Evolutionary conservation across 345 rosid species (phyloP), one percentile per base, ranked within the genome.

Genomic region (Citrus sp.): DNA sequence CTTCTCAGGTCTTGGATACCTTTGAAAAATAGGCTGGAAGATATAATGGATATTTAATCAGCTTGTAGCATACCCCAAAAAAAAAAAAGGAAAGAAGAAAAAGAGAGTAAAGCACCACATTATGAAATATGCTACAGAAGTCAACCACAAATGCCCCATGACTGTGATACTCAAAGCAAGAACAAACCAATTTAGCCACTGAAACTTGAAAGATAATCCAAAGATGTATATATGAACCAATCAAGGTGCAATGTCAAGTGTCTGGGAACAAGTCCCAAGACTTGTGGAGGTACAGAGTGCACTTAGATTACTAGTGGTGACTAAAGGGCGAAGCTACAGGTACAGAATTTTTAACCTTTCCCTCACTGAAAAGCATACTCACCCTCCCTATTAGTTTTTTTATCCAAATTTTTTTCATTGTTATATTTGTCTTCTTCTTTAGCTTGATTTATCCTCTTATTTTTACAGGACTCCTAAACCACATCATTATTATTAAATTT

Each of bases 1-100:
- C 90, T 96, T 96, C 89, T 96, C 99, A 12, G 99, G 99, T 30
- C 98, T 94, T 59, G 98, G 99, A 88, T 92, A 87, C 85, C 99
- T 89, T 86, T 94, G 98, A 85, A 96, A 96, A 79, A 94, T 96
- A 75, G 95, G 97, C 99, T 94, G 94, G 83, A 86, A 80, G 63
- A 80, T 58, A 77, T 74, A 70, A 76, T 58, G 65, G 59, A 30
- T 30, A 24, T 63, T 64, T 74, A 76, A 82, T 88, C 80, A 87
- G 87, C 72, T 76, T 6, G 67, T 30, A 70, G 68, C 51, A 77
- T 67, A 73, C 9, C 62, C 55, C 27, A 21, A 68, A 25, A 54
- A 54, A 54, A 54, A 54, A 2, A 1, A 5, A 6, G 58, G 58
- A 68, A 59, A 74, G 30, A 75, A 18, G 22, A 9, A 46, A 3